Evolutionary conservation across 1,284 basidiomycete species (phyloP), one percentile per base, ranked within the genome.

Genomic region (Thecaphora thlaspeos): DNA sequence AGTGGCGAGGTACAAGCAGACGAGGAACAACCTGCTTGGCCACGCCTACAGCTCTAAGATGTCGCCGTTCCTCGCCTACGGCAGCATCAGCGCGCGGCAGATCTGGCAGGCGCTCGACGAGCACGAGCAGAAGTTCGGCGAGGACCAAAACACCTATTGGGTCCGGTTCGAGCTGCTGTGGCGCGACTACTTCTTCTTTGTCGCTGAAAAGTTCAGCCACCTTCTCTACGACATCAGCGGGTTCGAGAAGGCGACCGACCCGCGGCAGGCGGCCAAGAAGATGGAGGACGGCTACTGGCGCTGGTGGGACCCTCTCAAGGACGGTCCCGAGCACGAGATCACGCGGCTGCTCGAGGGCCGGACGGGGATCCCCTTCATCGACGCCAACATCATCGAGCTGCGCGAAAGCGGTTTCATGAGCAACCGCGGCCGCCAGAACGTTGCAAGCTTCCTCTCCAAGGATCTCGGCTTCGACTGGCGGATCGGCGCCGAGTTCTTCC

Each of bases 331-430:
- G 55, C 61, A 77, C 48, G 55, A 71, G 10, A 76, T 79, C 36
- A 71, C 79, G 37, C 68, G 79, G 43, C 81, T 82, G 77, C 76
- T 83, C 43, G 77, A 81, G 48, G 83, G 82, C 1, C 73, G 75
- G 23, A 84, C 83, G 15, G 82, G 82, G 3, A 80, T 83, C 3
- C 83, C 83, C 1, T 82, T 84, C 55, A 80, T 84, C 51, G 83
- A 84, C 58, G 83, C 83, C 42, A 81, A 82, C 72, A 83, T 83
- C 76, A 68, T 79, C 22, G 83, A 84, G 68, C 72, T 84, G 30
- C 67, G 71, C 10, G 74, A 80, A 48, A 81, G 81, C 7, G 83
- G 71, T 23, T 74, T 74, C 49, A 71, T 74, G 70, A 62, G 57
- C 36, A 74, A 74, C 36, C 78, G 83, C 30, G 81, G 82, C 3